Percentiles rank a stretch among this genome's conserved stretches.
phyloP scores from a whole-genome alignment of 768 basidiomycete genomes.

The Mycena venus region DNA sequence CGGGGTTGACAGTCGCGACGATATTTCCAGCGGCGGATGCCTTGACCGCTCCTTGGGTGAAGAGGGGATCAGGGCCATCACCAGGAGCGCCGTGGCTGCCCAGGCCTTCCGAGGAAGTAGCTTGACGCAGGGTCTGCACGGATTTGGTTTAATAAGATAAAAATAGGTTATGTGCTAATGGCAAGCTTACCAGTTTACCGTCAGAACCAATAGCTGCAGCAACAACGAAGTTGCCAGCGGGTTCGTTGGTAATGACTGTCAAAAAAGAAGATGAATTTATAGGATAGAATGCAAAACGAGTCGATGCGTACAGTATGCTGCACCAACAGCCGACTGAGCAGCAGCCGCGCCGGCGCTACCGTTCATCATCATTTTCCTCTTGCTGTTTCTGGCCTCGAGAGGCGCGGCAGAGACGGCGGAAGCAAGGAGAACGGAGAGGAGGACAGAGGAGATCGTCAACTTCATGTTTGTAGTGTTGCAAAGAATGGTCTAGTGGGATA shows the following conservation, averaged over 20 bases:
- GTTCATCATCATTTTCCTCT: conserved; percentile 30
- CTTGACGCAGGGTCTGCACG: conserved; percentile 44
- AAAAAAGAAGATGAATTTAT: background rate
- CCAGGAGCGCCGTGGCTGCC: conserved; percentile 52
- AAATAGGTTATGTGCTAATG: background rate
- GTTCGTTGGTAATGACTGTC: conserved; percentile 66
- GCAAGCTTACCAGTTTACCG: conserved; percentile 53
- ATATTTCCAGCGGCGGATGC: conserved; percentile 49
- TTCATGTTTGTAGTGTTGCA: conserved; percentile 27
- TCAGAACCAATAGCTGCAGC: conserved; percentile 56
- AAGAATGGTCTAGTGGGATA: conserved; percentile 15
- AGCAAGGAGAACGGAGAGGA: conserved; percentile 34
- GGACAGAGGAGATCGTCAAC: conserved; percentile 36
- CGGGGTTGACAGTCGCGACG: conserved; percentile 56
- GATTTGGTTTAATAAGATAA: background rate
- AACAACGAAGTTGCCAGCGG: conserved; percentile 58
- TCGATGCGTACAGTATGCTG: conserved; percentile 41
- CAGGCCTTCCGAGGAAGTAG: conserved; percentile 47
- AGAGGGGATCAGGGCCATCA: conserved; percentile 54
- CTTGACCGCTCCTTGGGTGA: conserved; percentile 58
- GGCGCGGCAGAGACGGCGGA: conserved; percentile 29
- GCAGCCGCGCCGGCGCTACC: background rate
- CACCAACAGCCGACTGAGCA: conserved; percentile 39
- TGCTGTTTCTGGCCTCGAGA: conserved; percentile 8
- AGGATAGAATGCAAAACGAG: background rate